Evolutionary conservation across 768 basidiomycete genomes (phyloP), one percentile per base, ranked within the genome.

Genomic region (Phylloporus arenicola): DNA sequence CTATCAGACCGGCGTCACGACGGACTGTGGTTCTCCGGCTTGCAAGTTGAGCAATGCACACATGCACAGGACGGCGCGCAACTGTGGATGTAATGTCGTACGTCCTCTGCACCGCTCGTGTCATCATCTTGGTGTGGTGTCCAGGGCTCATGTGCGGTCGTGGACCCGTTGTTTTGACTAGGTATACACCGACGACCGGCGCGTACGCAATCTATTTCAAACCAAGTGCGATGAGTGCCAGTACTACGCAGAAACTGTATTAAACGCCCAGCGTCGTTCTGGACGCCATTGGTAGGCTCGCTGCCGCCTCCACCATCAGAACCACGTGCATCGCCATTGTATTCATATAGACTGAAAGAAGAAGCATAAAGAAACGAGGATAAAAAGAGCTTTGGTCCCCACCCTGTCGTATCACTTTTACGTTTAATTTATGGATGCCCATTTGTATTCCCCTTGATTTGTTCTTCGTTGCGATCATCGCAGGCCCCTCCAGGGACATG

Each of bases 161-260:
- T 19, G 33, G 14, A n/a, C n/a, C 5, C 33, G 4, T 8, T 35
- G 7, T 24, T 47, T 30, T 29, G 37, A 19, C n/a, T 16, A 79
- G 76, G 61, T 55, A 30, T 62, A 67, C 31, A 53, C 65, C 43
- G 82, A 85, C 57, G 62, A 79, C 34, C 74, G 78, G 47, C 73
- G 75, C 35, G 80, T 87, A 34, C 68, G 75, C 51, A 88, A 80
- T 63, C 71, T 86, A 64, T 83, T 87, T 57, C 83, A 84, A 57
- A 75, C 76, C 50, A 71, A 77, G 49, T 86, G 84, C 68, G 84
- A 83, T 5, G 55, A 43, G 1, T 86, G 84, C 69, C 73, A 70
- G 54, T 62, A 39, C 19, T 62, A 39, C n/a, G 63, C 63, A 45
- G 67, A 71, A 34, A 57, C 48, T 16, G 55, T 56, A 29, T 67